Conservation (phyloP, 345 rosid genomes). For the Toxicodendron radicans region DNA sequence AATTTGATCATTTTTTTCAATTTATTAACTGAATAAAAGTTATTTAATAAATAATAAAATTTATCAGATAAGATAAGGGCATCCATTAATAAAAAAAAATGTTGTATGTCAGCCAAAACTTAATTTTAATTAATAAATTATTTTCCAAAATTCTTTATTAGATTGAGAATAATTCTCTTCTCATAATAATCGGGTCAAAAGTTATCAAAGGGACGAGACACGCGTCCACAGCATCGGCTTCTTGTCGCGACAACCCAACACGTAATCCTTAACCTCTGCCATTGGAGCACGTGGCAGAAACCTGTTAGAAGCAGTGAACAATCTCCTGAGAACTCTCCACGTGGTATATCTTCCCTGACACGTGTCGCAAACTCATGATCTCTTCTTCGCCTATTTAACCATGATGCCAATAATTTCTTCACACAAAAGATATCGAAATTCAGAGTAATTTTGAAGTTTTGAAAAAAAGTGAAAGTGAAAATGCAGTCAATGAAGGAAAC, state of each 20-base stretch:
- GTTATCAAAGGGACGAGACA: not conserved
- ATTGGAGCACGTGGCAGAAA: not conserved
- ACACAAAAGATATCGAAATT: not conserved
- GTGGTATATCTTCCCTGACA: not conserved
- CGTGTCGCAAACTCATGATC: not conserved
- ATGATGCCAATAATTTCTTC: rapidly evolving
- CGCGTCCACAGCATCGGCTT: not conserved
- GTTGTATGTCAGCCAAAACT: too few species aligned
- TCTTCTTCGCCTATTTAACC: not conserved
- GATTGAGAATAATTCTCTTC: too few species aligned
- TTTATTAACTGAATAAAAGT: too few species aligned
- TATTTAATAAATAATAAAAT: too few species aligned
- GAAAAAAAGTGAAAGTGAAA: not conserved
- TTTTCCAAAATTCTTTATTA: too few species aligned
- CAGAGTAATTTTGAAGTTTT: too few species aligned
- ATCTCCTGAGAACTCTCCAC: not conserved
- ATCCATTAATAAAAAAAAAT: too few species aligned
- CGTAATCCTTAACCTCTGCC: not conserved
- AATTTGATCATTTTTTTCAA: too few species aligned
- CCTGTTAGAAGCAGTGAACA: too few species aligned
- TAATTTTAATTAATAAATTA: too few species aligned
- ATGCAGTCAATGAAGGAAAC: conserved; percentile 46
- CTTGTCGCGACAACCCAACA: not conserved
- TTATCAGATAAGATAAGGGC: too few species aligned
- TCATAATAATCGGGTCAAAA: not conserved